A percentile compares a stretch with the other conserved stretches of the same genome.
Conservation (phyloP, 2,329 filamentous ascomycete species). For the Hawksworthiomyces lignivorus region DNA sequence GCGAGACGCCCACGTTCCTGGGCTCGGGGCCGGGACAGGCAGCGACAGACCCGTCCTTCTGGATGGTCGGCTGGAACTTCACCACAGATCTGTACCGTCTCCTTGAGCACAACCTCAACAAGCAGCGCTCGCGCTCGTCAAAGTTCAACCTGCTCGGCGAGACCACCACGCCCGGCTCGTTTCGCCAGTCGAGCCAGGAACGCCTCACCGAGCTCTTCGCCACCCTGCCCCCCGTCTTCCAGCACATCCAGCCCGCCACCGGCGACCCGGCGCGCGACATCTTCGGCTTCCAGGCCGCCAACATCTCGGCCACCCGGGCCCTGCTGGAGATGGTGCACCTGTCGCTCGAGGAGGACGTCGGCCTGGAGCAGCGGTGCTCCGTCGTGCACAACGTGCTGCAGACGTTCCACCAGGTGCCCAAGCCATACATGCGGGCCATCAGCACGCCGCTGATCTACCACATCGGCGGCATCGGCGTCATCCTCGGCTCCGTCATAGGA, state of each 20-base stretch:
- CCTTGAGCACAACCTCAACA: conserved; percentile 37
- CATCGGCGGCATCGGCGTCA: conserved; percentile 25
- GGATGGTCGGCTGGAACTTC: conserved; percentile 52
- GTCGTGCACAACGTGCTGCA: conserved; percentile 24
- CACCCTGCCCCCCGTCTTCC: conserved; percentile 21
- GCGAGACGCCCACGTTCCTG: not conserved
- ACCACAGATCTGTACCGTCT: conserved; percentile 49
- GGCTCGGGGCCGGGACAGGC: not conserved
- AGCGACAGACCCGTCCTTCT: conserved; percentile 17
- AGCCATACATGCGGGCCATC: conserved; percentile 22
- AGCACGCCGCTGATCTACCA: conserved; percentile 27
- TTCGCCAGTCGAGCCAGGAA: conserved; percentile 12
- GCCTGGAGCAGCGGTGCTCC: conserved; percentile 23
- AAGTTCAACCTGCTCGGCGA: conserved; percentile 11
- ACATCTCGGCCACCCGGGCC: conserved; percentile 27
- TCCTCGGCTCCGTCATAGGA: conserved; percentile 27
- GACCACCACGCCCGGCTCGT: conserved; percentile 9
- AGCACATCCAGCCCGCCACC: conserved; percentile 20
- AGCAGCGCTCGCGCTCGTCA: conserved; percentile 12
- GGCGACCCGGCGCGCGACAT: conserved; percentile 22
- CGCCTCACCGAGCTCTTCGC: conserved; percentile 21
- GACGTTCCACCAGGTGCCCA: conserved; percentile 21
- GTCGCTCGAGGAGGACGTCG: conserved; percentile 19
- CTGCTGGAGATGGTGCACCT: conserved; percentile 25
- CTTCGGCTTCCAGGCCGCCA: conserved; percentile 28